Conservation (phyloP, 805 yeast genomes). For the Kluyveromyces dobzhanskii region DNA sequence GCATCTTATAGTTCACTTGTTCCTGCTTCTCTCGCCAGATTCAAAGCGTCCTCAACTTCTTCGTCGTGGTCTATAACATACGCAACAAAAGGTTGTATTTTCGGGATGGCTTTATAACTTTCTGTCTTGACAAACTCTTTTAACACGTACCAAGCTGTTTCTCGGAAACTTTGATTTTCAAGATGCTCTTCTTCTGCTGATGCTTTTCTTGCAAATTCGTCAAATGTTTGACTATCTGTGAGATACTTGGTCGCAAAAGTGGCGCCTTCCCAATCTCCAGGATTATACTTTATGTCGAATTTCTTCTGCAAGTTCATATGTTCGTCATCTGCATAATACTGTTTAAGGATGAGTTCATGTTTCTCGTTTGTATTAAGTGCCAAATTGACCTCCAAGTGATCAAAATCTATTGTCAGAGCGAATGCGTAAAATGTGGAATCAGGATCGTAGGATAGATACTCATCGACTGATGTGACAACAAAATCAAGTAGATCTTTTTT, state of each 20-base stretch:
- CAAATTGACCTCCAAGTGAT: not conserved
- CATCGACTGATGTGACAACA: not conserved
- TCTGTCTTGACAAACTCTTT: not conserved
- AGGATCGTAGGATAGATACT: not conserved
- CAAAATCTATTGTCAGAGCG: not conserved
- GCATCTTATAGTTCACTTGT: not conserved
- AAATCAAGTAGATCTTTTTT: not conserved
- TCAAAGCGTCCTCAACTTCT: not conserved
- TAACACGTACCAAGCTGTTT: not conserved
- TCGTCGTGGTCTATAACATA: not conserved
- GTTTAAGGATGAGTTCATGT: not conserved
- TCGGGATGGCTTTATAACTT: not conserved
- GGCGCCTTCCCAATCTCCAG: slow-evolving; percentile 1
- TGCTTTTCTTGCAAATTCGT: not conserved
- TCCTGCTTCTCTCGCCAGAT: not conserved
- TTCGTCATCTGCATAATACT: not conserved
- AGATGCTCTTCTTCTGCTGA: not conserved
- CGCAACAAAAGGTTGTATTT: not conserved
- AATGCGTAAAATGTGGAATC: not conserved
- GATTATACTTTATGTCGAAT: not conserved
- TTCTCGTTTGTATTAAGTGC: not conserved
- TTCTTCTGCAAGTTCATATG: not conserved
- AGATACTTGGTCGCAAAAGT: not conserved
- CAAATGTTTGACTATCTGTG: not conserved
- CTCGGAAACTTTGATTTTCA: not conserved